Percentiles rank a stretch among this genome's conserved stretches.
These are phyloP conservation scores for Carpinus viminea DNA, from an alignment of 306 rosid species.

Conservation along the genomic window DNA sequence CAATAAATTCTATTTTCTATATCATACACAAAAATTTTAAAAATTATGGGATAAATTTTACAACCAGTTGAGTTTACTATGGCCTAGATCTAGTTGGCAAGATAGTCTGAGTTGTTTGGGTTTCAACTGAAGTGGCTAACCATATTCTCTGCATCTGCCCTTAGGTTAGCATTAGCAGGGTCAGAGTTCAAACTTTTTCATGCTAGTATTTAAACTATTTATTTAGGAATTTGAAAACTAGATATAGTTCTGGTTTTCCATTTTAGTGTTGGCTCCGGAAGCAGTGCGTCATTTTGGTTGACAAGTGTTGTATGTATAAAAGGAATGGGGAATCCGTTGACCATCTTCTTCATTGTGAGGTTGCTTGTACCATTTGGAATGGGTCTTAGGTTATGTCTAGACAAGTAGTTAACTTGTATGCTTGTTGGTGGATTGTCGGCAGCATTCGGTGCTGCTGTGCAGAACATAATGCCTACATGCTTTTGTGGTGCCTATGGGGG, in stretches of 20 bases:
- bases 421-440: too few species aligned
- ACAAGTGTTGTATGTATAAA: too few species aligned
- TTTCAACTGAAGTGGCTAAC: not conserved
- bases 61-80: not conserved
- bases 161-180: not conserved
- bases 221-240: not conserved
- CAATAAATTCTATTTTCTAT: not conserved
- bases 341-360: too few species aligned
- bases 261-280: not conserved
- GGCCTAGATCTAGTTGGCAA: not conserved
- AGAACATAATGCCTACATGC: too few species aligned
- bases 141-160: not conserved
- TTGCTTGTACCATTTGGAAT: too few species aligned
- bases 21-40: not conserved
- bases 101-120: not conserved
- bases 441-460: too few species aligned
- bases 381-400: too few species aligned
- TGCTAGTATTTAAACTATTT: not conserved
- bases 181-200: not conserved
- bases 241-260: not conserved
- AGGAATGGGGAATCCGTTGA: too few species aligned
- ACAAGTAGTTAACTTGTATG: too few species aligned
- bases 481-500: too few species aligned
- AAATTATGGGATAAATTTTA: not conserved
- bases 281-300: too few species aligned